Evolutionary conservation across 2,329 filamentous ascomycete genomes (phyloP).

Genomic region (Botrytis porri): DNA sequence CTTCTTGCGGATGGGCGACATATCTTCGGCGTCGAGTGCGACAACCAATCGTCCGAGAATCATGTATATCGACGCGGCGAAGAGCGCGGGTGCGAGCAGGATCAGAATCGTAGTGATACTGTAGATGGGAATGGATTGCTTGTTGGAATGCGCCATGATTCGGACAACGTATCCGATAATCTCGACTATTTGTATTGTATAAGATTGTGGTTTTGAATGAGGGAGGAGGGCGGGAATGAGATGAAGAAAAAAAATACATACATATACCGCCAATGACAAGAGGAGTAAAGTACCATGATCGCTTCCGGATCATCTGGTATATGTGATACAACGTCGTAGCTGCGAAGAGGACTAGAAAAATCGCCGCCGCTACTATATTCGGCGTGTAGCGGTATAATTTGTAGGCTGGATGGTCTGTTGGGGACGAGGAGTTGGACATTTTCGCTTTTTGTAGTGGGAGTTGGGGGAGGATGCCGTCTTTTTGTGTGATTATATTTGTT

Average conservation of each 20-base stretch:
- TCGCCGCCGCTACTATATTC: slow-evolving; percentile 18
- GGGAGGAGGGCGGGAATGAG: too few relatives aligned
- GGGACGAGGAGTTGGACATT: background rate
- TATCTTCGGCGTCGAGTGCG: background rate
- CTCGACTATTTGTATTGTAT: background rate
- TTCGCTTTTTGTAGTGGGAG: background rate
- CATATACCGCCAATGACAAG: background rate
- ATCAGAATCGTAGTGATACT: slow-evolving; percentile 4
- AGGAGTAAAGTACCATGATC: slow-evolving; percentile 29
- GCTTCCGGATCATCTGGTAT: slow-evolving; percentile 20
- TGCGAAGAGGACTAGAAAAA: slow-evolving; percentile 21
- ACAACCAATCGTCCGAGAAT: slow-evolving; percentile 5
- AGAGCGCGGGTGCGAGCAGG: slow-evolving; percentile 6
- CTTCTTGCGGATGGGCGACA: background rate
- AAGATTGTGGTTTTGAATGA: background rate
- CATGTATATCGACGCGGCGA: slow-evolving; percentile 13
- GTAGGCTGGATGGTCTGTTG: background rate
- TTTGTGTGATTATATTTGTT: too few relatives aligned
- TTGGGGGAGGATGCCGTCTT: too few relatives aligned
- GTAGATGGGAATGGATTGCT: background rate
- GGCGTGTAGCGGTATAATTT: slow-evolving; percentile 15
- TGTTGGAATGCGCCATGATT: slow-evolving; percentile 2
- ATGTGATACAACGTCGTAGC: slow-evolving; percentile 18
- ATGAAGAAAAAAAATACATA: background rate
- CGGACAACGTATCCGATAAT: background rate